Conservation (phyloP, 1,139 yeast genomes). For the Taphrina betulina region DNA sequence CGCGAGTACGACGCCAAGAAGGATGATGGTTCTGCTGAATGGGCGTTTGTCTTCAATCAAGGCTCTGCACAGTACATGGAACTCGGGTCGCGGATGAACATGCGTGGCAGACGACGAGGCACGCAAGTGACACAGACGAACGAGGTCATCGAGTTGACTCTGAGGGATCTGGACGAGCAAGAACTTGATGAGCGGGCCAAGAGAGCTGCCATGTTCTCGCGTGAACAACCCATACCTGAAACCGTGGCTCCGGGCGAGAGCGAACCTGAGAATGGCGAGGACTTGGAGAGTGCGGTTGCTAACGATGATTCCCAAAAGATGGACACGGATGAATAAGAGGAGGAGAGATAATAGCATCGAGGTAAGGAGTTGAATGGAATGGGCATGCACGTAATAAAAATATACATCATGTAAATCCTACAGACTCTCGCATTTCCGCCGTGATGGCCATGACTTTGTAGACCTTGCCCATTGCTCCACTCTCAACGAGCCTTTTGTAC, state of each 20-base stretch:
- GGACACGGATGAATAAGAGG: too few relatives aligned
- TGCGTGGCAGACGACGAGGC: slow-evolving; percentile 41
- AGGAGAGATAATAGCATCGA: too few relatives aligned
- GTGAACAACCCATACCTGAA: too few relatives aligned
- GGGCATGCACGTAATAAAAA: too few relatives aligned
- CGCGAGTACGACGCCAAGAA: slow-evolving; percentile 79
- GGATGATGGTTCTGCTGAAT: slow-evolving; percentile 54
- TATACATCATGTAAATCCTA: slow-evolving; percentile 53
- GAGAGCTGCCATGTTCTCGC: too few relatives aligned
- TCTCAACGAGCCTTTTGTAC: slow-evolving; percentile 64
- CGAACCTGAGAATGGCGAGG: slow-evolving; percentile 54
- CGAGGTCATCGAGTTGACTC: slow-evolving; percentile 14
- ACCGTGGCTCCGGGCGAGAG: slow-evolving; percentile 51
- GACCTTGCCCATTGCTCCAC: slow-evolving; percentile 71
- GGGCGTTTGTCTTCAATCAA: slow-evolving; percentile 57
- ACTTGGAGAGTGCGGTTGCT: slow-evolving; percentile 52
- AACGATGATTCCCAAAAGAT: too few relatives aligned
- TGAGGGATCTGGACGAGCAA: slow-evolving; percentile 1
- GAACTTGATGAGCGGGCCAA: too few relatives aligned
- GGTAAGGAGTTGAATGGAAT: too few relatives aligned
- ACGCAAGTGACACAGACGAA: slow-evolving; percentile 20
- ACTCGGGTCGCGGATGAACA: slow-evolving; percentile 69
- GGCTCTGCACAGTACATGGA: slow-evolving; percentile 68
- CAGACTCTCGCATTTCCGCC: slow-evolving; percentile 56
- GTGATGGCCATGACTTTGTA: slow-evolving; percentile 70